phyloP scores from a whole-genome alignment of 2,329 filamentous ascomycete species.

The Sporothrix curviconia region DNA sequence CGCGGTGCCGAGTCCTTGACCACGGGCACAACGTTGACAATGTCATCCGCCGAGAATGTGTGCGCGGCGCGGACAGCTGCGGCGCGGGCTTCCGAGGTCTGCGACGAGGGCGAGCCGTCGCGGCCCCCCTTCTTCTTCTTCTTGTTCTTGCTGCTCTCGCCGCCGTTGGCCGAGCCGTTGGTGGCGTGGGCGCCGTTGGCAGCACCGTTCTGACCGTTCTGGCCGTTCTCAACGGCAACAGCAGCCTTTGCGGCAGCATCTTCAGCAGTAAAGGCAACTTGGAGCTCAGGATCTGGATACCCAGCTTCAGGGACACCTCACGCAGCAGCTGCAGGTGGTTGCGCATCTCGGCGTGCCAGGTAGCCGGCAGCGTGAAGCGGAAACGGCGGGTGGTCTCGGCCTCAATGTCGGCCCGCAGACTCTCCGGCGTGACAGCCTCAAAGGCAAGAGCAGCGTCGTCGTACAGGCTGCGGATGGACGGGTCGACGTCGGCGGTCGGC shows the following conservation, averaged over 20 bases:
- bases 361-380: slow-evolving; percentile 62
- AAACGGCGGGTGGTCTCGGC: slow-evolving; percentile 67
- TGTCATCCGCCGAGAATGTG: slow-evolving; percentile 77
- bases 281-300: slow-evolving; percentile 78
- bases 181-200: slow-evolving; percentile 28
- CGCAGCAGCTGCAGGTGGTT: slow-evolving; percentile 73
- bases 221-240: neutral
- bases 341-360: slow-evolving; percentile 63
- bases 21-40: slow-evolving; percentile 87
- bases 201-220: slow-evolving; percentile 15
- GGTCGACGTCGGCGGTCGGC: slow-evolving; percentile 71
- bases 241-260: slow-evolving; percentile 25
- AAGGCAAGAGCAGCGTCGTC: slow-evolving; percentile 76
- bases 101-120: slow-evolving; percentile 45
- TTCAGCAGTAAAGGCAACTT: slow-evolving; percentile 56
- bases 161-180: slow-evolving; percentile 1
- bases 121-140: slow-evolving; percentile 57
- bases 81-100: slow-evolving; percentile 31
- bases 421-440: slow-evolving; percentile 68
- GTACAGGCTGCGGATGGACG: slow-evolving; percentile 68
- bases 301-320: slow-evolving; percentile 82
- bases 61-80: slow-evolving; percentile 35
- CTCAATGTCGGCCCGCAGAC: slow-evolving; percentile 62
- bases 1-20: slow-evolving; percentile 91
- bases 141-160: slow-evolving; percentile 43